A percentile compares a stretch with the other conserved stretches of the same genome.
phyloP scores from a whole-genome alignment of 352 stramenopile species.

The Phytophthora podocarpi region DNA sequence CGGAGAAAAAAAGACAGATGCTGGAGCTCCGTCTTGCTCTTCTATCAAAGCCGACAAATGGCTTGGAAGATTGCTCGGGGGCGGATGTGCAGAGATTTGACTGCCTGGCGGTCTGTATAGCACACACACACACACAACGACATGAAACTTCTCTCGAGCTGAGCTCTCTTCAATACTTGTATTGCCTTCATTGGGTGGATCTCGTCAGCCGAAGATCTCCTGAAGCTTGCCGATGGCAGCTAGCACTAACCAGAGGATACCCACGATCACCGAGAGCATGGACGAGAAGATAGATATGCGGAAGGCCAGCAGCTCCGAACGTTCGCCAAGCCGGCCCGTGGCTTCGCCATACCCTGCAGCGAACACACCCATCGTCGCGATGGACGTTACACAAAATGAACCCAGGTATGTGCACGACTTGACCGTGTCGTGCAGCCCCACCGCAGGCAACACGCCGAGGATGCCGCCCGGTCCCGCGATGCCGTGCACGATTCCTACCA shows the following conservation, averaged over 20 bases:
- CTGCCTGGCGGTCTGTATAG: not conserved
- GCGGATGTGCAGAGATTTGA: not conserved
- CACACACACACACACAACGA: slow-evolving; percentile 12
- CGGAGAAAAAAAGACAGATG: slow-evolving; percentile 4
- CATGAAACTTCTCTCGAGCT: slow-evolving; percentile 28
- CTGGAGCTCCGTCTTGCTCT: not conserved
- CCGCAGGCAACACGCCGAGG: slow-evolving; percentile 89
- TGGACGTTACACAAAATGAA: slow-evolving; percentile 90
- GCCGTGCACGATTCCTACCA: slow-evolving; percentile 91
- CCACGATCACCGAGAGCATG: slow-evolving; percentile 84
- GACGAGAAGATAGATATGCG: slow-evolving; percentile 84
- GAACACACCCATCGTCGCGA: slow-evolving; percentile 92
- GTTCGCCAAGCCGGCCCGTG: slow-evolving; percentile 67
- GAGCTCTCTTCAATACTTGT: slow-evolving; percentile 30
- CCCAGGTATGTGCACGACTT: slow-evolving; percentile 89
- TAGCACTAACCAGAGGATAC: slow-evolving; percentile 83
- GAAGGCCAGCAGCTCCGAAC: slow-evolving; percentile 78
- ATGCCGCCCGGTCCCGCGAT: slow-evolving; percentile 82
- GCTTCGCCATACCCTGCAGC: slow-evolving; percentile 83
- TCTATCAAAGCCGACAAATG: not conserved
- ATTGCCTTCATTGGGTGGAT: slow-evolving; percentile 23
- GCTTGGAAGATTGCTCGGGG: not conserved
- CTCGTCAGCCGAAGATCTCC: slow-evolving; percentile 70
- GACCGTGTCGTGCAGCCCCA: slow-evolving; percentile 83
- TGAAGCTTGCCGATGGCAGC: slow-evolving; percentile 77